Base-by-base conservation (phyloP, 306 rosid species). In the Urtica urens region DNA sequence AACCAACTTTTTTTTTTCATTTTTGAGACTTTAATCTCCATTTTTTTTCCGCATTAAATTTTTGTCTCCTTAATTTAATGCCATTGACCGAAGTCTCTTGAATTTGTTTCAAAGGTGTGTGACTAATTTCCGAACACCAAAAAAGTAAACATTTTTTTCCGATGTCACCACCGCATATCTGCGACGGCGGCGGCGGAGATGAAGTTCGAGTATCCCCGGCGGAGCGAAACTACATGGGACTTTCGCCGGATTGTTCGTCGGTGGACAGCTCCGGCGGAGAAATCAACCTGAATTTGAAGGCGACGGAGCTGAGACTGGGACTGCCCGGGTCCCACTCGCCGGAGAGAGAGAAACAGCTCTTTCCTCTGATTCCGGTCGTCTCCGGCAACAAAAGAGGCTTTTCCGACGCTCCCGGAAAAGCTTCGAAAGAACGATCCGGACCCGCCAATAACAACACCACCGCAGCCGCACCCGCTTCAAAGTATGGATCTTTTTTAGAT, bases 321-420 rank as follows among this genome's bases (percentile, higher is more conserved):
- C 94, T 90, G 67, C 99, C 99, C 27, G 94, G 92, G 71, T 90
- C 87, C 52, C 87, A 72, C 33, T 85, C 99, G 2, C 94, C 94
- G 0, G 94, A 73, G 69, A 93, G 81, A 38, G 94, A 90, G 73
- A 90, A 85, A 64, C 87, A 77, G 0, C 54, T 85, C 45, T 86
- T 90, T 71, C 95, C 83, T 7, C 65, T 90, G 63, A 79, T 85
- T 73, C 99, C 95, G 46, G 77, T 77, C 38, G 94, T 71, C 69
- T 77, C 75, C 1, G 95, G 99, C 17, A 90, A 65, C 69, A 90
- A 90, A 65, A 79, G 99, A 57, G 95, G 94, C 17, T 90, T 85
- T 58, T 77, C 87, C 33, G 99, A 85, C 50, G 42, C 64, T 23
- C 55, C 80, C n/a, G 53, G 60, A 20, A 85, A 81, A 66, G 73